A percentile compares a stretch with the other conserved stretches of the same genome.
Conservation (phyloP, 257 asterid species). For the Eustoma russellianum region DNA sequence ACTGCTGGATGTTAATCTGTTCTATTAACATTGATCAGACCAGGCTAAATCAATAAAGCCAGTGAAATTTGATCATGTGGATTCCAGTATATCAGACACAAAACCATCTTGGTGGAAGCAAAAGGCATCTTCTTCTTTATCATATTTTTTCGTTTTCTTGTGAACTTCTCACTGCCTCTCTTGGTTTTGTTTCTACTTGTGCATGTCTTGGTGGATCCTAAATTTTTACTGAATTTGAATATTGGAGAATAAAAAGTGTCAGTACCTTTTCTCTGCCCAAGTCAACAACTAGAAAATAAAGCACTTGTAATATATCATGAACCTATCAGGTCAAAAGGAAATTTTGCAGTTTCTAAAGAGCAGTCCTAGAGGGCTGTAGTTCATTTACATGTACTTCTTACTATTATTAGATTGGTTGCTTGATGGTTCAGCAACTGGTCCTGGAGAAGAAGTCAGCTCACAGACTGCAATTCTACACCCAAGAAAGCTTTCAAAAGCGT, state of each 20-base stretch:
- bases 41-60: constrained; percentile 35
- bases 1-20: constrained; percentile 10
- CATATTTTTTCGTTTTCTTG: background rate
- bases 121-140: constrained; percentile 33
- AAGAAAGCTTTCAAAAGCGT: constrained; percentile 34
- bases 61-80: constrained; percentile 25
- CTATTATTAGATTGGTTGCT: constrained; percentile 20
- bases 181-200: too few relatives aligned
- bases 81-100: constrained; percentile 30
- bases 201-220: too few relatives aligned
- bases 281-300: too few relatives aligned
- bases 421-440: constrained; percentile 35
- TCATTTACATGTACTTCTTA: constrained; percentile 5
- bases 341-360: background rate
- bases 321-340: too few relatives aligned
- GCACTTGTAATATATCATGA: too few relatives aligned
- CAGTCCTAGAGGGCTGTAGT: background rate
- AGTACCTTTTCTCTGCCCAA: too few relatives aligned
- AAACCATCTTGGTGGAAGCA: constrained; percentile 27
- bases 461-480: constrained; percentile 28
- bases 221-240: too few relatives aligned
- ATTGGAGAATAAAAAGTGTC: too few relatives aligned
- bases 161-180: too few relatives aligned
- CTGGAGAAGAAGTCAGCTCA: constrained; percentile 27
- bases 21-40: constrained; percentile 52